A percentile compares a stretch with the other conserved stretches of the same genome.
These are phyloP conservation scores for Lunularia cruciata DNA, from an alignment of 225 moss, liverwort and hornwort species.

Conservation along the genomic window DNA sequence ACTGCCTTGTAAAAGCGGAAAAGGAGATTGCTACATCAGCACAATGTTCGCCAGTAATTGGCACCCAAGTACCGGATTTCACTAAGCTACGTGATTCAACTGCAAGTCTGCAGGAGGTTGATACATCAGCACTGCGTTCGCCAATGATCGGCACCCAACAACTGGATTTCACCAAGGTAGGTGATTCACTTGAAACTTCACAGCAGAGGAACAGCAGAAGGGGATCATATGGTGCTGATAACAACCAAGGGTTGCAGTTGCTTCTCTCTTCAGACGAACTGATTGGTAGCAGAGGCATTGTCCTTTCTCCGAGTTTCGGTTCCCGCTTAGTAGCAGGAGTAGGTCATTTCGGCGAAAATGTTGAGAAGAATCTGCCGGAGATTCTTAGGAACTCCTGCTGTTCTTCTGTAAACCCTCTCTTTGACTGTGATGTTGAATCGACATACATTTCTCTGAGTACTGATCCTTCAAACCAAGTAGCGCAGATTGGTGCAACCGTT, in stretches of 20 bases:
- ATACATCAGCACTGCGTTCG: neutral
- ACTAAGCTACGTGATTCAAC: no score
- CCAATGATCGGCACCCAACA: no score
- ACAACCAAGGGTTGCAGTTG: constrained; percentile 9
- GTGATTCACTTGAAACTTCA: neutral
- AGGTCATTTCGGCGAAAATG: neutral
- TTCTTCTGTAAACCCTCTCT: constrained; percentile 5
- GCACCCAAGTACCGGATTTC: no score
- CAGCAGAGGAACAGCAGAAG: neutral
- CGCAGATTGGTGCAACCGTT: neutral
- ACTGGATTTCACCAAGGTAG: neutral
- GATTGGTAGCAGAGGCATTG: neutral
- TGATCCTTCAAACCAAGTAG: neutral
- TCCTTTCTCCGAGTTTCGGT: neutral
- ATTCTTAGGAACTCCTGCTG: neutral
- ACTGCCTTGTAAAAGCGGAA: neutral
- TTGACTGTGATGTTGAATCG: neutral
- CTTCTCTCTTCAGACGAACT: neutral
- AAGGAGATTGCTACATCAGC: neutral
- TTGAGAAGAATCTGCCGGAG: neutral
- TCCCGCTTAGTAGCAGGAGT: neutral
- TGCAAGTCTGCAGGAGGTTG: no score
- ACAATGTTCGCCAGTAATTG: no score
- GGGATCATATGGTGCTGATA: neutral
- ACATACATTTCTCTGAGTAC: neutral